These are phyloP conservation scores for Fusarium concolor DNA, from an alignment of 2,329 filamentous ascomycete species.

Conservation along the genomic window DNA sequence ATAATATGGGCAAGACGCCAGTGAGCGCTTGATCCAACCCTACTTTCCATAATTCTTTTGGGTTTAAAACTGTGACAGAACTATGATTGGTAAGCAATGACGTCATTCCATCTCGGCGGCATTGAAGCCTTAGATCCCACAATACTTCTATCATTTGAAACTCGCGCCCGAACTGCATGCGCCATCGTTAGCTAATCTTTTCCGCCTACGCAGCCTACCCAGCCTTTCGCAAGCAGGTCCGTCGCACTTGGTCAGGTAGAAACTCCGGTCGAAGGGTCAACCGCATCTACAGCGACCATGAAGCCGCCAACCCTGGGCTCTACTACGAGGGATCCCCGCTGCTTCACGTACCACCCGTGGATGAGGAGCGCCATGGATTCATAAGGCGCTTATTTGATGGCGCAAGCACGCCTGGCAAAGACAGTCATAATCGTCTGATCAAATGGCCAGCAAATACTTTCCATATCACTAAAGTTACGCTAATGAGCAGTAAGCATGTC, in stretches of 20 bases:
- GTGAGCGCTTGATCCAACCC: conserved; percentile 4
- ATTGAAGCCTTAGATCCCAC: conserved; percentile 8
- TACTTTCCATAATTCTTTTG: conserved; percentile 9
- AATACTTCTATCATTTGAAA: conserved; percentile 7
- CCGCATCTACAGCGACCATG: not conserved
- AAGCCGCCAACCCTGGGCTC: conserved; percentile 4
- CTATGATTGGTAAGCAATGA: conserved; percentile 18
- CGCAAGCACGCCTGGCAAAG: conserved; percentile 59
- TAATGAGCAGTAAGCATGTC: conserved; percentile 66
- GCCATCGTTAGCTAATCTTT: conserved; percentile 1
- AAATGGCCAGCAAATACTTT: conserved; percentile 61
- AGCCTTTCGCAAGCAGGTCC: conserved; percentile 11
- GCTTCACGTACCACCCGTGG: not conserved
- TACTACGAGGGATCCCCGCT: conserved; percentile 1
- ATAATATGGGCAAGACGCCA: conserved; percentile 10
- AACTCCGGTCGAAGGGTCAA: conserved; percentile 8
- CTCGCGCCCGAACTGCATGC: not conserved
- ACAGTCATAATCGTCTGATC: conserved; percentile 60
- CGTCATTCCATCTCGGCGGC: conserved; percentile 1
- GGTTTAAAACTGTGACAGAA: conserved; percentile 8
- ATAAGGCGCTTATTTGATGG: conserved; percentile 9
- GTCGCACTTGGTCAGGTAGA: conserved; percentile 6
- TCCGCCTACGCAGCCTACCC: conserved; percentile 6
- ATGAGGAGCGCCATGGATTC: conserved; percentile 7
- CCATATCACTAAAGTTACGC: conserved; percentile 67